Evolutionary conservation across 495 filamentous ascomycete species (phyloP), one percentile per base, ranked within the genome.

Genomic region (Podospora australis): DNA sequence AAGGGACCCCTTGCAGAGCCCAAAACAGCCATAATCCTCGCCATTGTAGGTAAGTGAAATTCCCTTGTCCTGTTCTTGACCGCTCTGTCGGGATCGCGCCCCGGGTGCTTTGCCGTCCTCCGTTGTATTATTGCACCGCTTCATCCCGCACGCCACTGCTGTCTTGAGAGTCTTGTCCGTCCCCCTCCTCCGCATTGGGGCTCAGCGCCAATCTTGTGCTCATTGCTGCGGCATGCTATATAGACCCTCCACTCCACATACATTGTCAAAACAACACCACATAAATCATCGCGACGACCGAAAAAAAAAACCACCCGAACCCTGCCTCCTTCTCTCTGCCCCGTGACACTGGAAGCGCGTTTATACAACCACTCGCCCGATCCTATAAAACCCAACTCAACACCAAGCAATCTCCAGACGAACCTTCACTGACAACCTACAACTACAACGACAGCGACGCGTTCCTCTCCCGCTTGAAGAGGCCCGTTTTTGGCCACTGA

Each of bases 71-170:
- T 43, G 39, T 23, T 23, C 40, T 43, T 43, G 40, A 43, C 40
- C 40, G 40, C 40, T 43, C 40, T 4, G 40, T 23, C 40, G 40
- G 40, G 40, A 23, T 14, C 40, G 20, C 22, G 4, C n/a, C n/a
- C 40, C 40, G 1, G 40, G 40, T 43, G n/a, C 21, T 43, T 26
- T 43, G 23, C 40, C 40, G 40, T 43, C 21, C 21, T 16, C 23
- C 40, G n/a, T 43, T 13, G 20, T 14, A 16, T 23, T 23, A 13
- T 13, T 26, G 4, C 14, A 43, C 17, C 40, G 40, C 40, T 43
- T 43, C 21, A 43, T 43, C 40, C 40, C 40, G 40, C 22, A 43
- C 40, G 40, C 40, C 40, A 43, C 32, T 16, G 5, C 32, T 36
- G 14, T n/a, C 32, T 17, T 36, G n/a, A 6, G 6, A 14, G 38